Evolutionary conservation across 2,329 filamentous ascomycete genomes (phyloP), one percentile per base, ranked within the genome.

Genomic region (Scedosporium dehoogii): DNA sequence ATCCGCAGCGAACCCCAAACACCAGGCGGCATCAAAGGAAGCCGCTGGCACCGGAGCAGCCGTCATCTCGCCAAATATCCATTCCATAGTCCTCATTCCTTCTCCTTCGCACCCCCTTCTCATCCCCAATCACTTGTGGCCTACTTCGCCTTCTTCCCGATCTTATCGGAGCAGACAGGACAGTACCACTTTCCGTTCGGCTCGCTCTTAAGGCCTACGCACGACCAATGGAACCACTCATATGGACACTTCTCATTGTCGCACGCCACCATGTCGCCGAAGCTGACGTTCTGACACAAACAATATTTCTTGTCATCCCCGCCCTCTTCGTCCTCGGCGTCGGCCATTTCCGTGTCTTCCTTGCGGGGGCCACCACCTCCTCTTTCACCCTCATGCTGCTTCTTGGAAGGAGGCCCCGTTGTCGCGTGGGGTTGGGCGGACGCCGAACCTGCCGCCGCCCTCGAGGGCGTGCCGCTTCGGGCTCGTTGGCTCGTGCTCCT

Each of bases 211-310:
- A 89, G 78, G 21, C 85, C 84, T 59, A 89, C 86, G 68, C 86
- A 89, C 53, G 79, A 85, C 88, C 90, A 94, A 75, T 94, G 90
- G 73, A 94, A 94, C 90, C 90, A 94, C 75, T 94, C 90, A 70
- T 85, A 90, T 57, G 86, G 85, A 74, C 90, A 94, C 67, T 87
- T 82, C 63, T 89, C 85, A 73, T 93, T 93, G 77, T 94, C 90
- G 76, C 90, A 94, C 33, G 89, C 90, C 66, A 94, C 90, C 90
- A 94, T 94, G 70, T 93, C 88, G 65, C 90, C 90, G 70, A 90
- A 92, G 73, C 88, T 91, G 67, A 92, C 88, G 68, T 89, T 89
- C 72, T 92, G 88, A 73, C 90, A 94, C 33, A 88, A 81, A 75
- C 90, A 94, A 75, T 94, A 94, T 73, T 91, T 90, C 70, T 89